Conservation (phyloP, 768 basidiomycete genomes). For the Boletus tylopilopsis region DNA sequence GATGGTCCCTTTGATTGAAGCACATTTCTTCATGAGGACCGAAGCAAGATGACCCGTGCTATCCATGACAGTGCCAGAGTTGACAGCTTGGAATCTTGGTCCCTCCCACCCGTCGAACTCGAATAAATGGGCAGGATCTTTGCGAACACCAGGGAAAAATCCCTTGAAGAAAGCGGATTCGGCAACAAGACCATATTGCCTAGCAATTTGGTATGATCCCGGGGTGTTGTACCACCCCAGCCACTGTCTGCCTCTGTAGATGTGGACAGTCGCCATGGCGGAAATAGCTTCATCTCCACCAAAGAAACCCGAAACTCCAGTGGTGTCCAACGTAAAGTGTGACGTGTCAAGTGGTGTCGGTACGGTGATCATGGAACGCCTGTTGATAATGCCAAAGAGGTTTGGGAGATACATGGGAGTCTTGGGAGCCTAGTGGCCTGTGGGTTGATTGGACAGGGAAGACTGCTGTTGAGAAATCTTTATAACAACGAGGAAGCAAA, state of each 20-base stretch:
- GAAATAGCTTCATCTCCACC: conserved; percentile 33
- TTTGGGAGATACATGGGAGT: conserved; percentile 2
- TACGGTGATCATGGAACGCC: conserved; percentile 2
- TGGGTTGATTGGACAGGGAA: background rate
- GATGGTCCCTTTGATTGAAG: background rate
- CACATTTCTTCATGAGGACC: conserved; percentile 1
- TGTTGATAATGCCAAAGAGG: background rate
- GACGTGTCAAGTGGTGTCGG: background rate
- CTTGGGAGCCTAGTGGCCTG: too few relatives aligned
- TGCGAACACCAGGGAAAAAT: conserved; percentile 10
- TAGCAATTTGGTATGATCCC: conserved; percentile 28
- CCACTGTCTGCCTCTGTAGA: conserved; percentile 25
- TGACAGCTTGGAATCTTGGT: conserved; percentile 1
- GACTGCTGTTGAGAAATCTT: background rate
- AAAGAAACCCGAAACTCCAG: conserved; percentile 29
- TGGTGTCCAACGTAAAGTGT: conserved; percentile 18
- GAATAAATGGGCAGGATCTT: conserved; percentile 8
- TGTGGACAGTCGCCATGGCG: conserved; percentile 27
- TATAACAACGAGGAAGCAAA: background rate
- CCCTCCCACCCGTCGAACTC: conserved; percentile 1
- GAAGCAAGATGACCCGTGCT: conserved; percentile 1
- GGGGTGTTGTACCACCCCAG: conserved; percentile 35
- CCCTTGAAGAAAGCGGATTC: conserved; percentile 12
- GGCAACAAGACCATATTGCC: conserved; percentile 20
- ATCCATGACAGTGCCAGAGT: conserved; percentile 1